Conservation (phyloP, 805 yeast genomes). For the Blastobotrys parvus region DNA sequence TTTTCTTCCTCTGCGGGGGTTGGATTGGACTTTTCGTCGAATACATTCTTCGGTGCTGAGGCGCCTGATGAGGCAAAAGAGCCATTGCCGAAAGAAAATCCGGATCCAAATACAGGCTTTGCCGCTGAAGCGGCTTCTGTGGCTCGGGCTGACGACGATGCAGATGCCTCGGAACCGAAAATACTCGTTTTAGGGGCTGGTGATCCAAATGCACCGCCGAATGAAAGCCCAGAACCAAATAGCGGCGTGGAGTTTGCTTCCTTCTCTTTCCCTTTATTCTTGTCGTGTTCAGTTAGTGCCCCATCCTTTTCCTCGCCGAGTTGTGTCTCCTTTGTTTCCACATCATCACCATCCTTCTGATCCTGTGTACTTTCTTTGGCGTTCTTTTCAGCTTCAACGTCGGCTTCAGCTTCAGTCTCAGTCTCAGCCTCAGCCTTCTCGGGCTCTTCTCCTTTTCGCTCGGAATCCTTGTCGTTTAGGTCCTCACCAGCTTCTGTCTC, state of each 20-base stretch:
- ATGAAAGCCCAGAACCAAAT: slow-evolving; percentile 4
- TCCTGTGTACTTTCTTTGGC: background rate
- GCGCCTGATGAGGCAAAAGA: background rate
- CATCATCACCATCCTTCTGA: slow-evolving; percentile 3
- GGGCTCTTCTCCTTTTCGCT: slow-evolving; percentile 1
- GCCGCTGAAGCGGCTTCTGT: background rate
- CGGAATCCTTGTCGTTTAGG: slow-evolving; percentile 1
- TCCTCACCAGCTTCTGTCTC: slow-evolving; percentile 2
- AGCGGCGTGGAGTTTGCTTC: slow-evolving; percentile 3
- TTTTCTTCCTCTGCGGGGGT: slow-evolving; percentile 10
- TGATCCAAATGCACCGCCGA: background rate
- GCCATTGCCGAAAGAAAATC: slow-evolving; percentile 1
- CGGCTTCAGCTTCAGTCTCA: slow-evolving; percentile 7
- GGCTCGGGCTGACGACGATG: too few species aligned
- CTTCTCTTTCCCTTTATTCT: slow-evolving; percentile 2
- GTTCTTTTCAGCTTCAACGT: slow-evolving; percentile 10
- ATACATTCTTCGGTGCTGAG: slow-evolving; percentile 14
- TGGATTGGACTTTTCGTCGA: slow-evolving; percentile 29
- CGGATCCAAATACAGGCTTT: slow-evolving; percentile 4
- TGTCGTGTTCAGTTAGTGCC: slow-evolving; percentile 3
- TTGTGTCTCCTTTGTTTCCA: slow-evolving; percentile 26
- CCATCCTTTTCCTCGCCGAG: too few species aligned
- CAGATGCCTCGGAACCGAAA: slow-evolving; percentile 1
- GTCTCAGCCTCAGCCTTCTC: slow-evolving; percentile 3
- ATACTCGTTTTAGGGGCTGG: slow-evolving; percentile 1